phyloP scores from a whole-genome alignment of 306 rosid genomes.

The Psophocarpus tetragonolobus region DNA sequence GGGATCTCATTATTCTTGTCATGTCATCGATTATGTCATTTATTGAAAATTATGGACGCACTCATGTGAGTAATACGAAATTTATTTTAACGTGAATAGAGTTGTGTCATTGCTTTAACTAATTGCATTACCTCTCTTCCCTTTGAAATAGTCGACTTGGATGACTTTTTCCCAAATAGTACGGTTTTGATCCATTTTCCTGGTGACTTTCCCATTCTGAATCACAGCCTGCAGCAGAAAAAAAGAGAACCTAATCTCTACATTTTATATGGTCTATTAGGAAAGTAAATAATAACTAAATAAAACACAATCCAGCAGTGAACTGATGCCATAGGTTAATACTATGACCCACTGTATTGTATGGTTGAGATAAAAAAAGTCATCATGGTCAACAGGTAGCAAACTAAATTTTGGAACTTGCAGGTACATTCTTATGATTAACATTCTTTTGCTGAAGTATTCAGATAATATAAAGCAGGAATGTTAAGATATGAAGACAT shows the following conservation, averaged over 20 bases:
- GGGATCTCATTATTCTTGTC: not conserved
- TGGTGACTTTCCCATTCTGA: conserved; percentile 83
- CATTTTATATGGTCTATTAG: not conserved
- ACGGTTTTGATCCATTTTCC: conserved; percentile 85
- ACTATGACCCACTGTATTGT: not conserved
- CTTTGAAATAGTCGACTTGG: conserved; percentile 54
- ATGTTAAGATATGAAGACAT: not conserved
- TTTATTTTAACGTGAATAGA: not conserved
- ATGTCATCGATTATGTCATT: not conserved
- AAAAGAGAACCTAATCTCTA: conserved; percentile 8
- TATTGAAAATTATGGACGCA: not conserved
- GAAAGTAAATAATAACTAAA: not conserved
- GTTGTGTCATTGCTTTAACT: not conserved
- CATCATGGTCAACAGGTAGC: not conserved
- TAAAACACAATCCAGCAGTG: not conserved
- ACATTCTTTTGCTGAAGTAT: not conserved
- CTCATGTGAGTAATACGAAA: not conserved
- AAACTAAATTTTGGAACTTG: not conserved
- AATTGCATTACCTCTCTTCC: conserved; percentile 52
- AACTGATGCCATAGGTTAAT: not conserved
- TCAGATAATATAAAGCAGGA: not conserved
- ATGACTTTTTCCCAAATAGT: conserved; percentile 76
- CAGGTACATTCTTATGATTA: not conserved
- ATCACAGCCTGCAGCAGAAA: conserved; percentile 33
- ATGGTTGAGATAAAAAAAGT: not conserved